These are phyloP conservation scores for Tetradesmus lagerheimii DNA, from an alignment of 139 green algal genomes.

Conservation along the genomic window DNA sequence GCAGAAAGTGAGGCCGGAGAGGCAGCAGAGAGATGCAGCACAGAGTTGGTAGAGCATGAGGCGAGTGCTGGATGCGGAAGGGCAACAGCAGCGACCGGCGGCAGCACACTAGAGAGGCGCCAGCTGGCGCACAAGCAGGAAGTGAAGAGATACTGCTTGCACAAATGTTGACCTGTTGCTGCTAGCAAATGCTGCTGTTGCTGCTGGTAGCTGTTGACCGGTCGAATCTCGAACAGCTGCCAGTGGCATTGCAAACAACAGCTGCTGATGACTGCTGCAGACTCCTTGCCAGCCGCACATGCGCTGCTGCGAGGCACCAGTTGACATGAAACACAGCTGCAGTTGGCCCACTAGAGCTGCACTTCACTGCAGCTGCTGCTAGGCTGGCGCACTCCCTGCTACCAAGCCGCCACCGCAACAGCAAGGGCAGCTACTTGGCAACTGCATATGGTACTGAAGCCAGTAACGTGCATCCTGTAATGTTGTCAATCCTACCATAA, in stretches of 20 bases:
- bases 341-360: not conserved
- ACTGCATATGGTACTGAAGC: too few species aligned
- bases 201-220: not conserved
- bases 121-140: too few species aligned
- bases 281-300: too few species aligned
- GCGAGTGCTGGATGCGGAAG: not conserved
- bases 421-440: too few species aligned
- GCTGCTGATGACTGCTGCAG: not conserved
- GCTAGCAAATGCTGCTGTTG: not conserved
- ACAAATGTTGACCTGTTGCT: not conserved
- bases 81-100: not conserved
- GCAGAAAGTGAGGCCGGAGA: not conserved
- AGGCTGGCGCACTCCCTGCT: not conserved
- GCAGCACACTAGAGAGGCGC: too few species aligned
- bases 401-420: not conserved
- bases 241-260: not conserved
- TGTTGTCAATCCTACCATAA: too few species aligned
- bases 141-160: not conserved
- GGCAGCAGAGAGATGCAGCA: not conserved
- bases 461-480: not conserved
- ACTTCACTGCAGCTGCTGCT: not conserved
- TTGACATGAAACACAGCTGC: not conserved
- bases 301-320: too few species aligned
- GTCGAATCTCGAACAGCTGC: not conserved
- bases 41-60: too few species aligned